Conservation (phyloP, 257 asterid genomes). For the Eustoma russellianum region DNA sequence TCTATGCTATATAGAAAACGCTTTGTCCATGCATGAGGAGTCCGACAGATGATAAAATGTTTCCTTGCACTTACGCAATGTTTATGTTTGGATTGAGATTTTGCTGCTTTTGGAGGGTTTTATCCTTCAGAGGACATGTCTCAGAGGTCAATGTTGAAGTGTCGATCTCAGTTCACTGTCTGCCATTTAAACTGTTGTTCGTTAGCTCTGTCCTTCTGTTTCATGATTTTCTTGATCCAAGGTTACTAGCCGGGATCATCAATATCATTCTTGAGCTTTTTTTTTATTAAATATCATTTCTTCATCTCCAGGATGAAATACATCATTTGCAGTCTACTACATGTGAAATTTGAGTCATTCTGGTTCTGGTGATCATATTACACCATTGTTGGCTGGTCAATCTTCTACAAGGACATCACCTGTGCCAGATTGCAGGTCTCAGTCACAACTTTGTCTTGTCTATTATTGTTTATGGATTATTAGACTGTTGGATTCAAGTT, state of each 20-base stretch:
- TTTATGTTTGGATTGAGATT: too few relatives aligned
- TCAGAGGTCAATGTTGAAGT: too few relatives aligned
- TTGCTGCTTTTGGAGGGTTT: too few relatives aligned
- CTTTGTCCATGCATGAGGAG: too few relatives aligned
- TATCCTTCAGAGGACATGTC: too few relatives aligned
- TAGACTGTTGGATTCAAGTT: constrained; percentile 3
- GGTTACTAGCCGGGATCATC: not conserved
- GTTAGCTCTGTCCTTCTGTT: not conserved
- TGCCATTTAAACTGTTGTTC: not conserved
- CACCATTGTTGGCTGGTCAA: constrained; percentile 29
- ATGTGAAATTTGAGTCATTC: constrained; percentile 28
- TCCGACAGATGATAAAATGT: too few relatives aligned
- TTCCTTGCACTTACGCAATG: too few relatives aligned
- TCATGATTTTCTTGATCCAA: not conserved
- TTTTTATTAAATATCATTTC: not conserved
- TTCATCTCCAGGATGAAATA: constrained; percentile 42
- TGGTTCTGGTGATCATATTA: constrained; percentile 35
- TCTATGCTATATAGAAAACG: too few relatives aligned
- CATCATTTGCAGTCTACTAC: constrained; percentile 31
- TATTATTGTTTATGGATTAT: not conserved
- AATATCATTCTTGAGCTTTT: not conserved
- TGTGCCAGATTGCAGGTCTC: constrained; percentile 46
- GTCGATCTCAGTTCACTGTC: too few relatives aligned
- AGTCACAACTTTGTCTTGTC: constrained; percentile 1
- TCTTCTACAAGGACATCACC: constrained; percentile 29